A percentile compares a stretch with the other conserved stretches of the same genome.
Conservation (phyloP, 2,329 filamentous ascomycete genomes). For the Akanthomyces lecanii region DNA sequence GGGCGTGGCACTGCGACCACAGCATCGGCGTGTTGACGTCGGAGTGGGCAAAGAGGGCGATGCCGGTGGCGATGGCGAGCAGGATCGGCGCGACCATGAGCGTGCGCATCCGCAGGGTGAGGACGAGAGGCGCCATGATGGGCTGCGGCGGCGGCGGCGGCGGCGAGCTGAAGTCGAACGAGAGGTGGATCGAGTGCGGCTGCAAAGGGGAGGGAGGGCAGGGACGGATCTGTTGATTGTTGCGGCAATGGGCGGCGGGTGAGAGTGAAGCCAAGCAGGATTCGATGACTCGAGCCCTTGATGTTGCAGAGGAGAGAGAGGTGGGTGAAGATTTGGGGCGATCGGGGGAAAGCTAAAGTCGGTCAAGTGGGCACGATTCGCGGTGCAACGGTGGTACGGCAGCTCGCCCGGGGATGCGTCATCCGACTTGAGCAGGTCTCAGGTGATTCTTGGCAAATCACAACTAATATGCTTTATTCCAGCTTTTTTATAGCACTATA, state of each 20-base stretch:
- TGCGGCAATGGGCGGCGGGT: not conserved
- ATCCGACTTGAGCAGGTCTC: not conserved
- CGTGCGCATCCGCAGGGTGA: constrained; percentile 41
- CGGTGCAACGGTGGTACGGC: not conserved
- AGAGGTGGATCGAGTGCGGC: not conserved
- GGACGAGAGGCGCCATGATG: constrained; percentile 10
- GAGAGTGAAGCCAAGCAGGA: no score
- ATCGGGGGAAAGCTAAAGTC: not conserved
- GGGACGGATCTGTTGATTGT: not conserved
- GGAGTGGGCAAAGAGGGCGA: constrained; percentile 41
- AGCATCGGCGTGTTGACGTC: constrained; percentile 50
- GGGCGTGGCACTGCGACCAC: constrained; percentile 51
- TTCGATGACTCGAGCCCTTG: not conserved
- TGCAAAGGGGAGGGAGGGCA: not conserved
- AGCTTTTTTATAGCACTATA: no score
- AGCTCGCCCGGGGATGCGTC: not conserved
- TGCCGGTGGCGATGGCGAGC: constrained; percentile 39
- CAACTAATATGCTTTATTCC: no score
- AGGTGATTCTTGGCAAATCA: not conserved
- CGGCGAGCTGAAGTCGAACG: not conserved
- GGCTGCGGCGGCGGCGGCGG: not conserved
- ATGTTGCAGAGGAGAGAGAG: not conserved
- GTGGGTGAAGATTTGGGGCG: not conserved
- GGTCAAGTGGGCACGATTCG: not conserved
- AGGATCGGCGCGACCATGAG: constrained; percentile 47